Conservation (phyloP, 148 eudicot species). For the Limonium bicolor region DNA sequence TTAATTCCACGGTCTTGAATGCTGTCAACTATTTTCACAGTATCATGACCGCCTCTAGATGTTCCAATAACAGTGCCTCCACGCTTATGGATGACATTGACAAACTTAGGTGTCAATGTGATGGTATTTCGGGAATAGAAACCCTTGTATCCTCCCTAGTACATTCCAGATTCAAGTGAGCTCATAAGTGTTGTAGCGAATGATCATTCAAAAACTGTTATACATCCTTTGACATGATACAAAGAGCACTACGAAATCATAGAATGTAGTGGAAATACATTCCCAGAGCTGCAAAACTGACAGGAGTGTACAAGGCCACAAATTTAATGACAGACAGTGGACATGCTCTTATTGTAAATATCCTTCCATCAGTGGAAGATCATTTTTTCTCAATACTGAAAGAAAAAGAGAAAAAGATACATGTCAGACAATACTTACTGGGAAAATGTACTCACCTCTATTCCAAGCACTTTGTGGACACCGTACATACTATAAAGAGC, state of each 20-base stretch:
- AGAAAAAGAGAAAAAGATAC: background rate
- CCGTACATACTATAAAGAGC: constrained; percentile 79
- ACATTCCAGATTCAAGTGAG: too few species aligned
- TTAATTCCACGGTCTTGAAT: constrained; percentile 89
- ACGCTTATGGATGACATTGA: constrained; percentile 72
- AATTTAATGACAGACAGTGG: background rate
- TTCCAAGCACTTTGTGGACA: constrained; percentile 61
- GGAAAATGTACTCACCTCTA: constrained; percentile 42
- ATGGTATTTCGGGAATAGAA: constrained; percentile 67
- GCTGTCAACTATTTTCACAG: constrained; percentile 70
- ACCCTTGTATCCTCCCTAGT: constrained; percentile 83
- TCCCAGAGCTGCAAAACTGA: too few species aligned
- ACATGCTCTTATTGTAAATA: too few species aligned
- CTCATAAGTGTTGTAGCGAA: too few species aligned
- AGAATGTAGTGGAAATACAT: too few species aligned
- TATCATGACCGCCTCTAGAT: constrained; percentile 78
- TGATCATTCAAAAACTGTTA: too few species aligned
- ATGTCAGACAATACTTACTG: too few species aligned
- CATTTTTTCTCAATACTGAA: background rate
- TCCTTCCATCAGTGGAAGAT: background rate
- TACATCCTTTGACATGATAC: too few species aligned
- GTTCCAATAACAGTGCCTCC: constrained; percentile 82
- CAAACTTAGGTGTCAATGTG: constrained; percentile 51
- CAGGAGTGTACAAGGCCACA: too few species aligned
- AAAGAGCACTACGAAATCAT: too few species aligned